Evolutionary conservation across 73 alveolate genomes (phyloP).

Genomic region (Breviolum minutum): DNA sequence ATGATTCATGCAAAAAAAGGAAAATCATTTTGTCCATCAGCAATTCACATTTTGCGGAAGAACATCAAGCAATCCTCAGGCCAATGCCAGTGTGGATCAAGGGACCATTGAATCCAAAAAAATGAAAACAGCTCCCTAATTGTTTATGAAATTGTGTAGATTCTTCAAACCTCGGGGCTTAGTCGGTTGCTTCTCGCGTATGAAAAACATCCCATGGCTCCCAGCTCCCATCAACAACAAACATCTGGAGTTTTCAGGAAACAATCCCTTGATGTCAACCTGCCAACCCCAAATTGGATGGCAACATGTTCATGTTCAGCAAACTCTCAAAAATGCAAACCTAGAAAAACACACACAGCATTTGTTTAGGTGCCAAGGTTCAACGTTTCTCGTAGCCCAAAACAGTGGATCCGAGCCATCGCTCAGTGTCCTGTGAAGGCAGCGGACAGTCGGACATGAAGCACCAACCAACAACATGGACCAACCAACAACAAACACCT

Average conservation of each 20-base stretch:
- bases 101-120: no score
- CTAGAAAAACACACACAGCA: not conserved
- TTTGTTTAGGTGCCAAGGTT: not conserved
- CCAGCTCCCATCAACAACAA: no score
- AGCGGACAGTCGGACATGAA: not conserved
- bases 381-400: slow-evolving; percentile 90
- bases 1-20: not conserved
- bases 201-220: no score
- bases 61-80: not conserved
- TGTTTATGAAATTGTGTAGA: not conserved
- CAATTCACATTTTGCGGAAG: slow-evolving; percentile 30
- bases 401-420: slow-evolving; percentile 90
- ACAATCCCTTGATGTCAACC: no score
- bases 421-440: slow-evolving; percentile 61
- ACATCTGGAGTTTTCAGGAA: no score
- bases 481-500: not conserved
- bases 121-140: no score
- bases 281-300: no score
- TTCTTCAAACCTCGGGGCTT: not conserved
- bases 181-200: no score
- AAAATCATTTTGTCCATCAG: slow-evolving; percentile 23
- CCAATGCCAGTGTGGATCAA: not conserved
- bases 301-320: not conserved
- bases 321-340: not conserved
- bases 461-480: not conserved